Percentiles rank a stretch among this genome's conserved stretches.
phyloP scores from a whole-genome alignment of 1,284 basidiomycete species.

The Pseudomicrostroma phylloplanum region DNA sequence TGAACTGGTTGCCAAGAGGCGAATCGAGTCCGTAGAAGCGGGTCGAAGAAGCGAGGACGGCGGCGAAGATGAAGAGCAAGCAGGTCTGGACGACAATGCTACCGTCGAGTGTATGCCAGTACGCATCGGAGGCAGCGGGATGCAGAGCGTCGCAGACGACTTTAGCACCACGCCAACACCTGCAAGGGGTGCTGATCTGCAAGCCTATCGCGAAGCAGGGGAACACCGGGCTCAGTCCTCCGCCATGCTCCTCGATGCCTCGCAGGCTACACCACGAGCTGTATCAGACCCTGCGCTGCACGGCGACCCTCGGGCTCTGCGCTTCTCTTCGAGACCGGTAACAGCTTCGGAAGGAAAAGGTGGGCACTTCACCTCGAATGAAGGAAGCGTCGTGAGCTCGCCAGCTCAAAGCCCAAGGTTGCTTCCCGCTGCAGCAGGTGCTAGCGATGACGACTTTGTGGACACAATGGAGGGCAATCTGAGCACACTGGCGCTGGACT shows the following conservation, averaged over 20 bases:
- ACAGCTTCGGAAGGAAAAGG: neutral
- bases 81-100: neutral
- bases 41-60: neutral
- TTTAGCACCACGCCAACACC: neutral
- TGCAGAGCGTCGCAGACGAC: neutral
- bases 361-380: neutral
- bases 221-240: too few species aligned
- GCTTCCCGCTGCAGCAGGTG: neutral
- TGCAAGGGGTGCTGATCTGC: neutral
- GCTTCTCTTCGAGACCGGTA: neutral
- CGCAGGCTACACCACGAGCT: too few species aligned
- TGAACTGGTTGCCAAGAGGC: neutral
- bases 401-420: neutral
- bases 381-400: neutral
- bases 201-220: neutral
- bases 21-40: neutral
- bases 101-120: neutral
- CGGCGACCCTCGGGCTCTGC: neutral
- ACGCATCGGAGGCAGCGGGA: conserved; percentile 2
- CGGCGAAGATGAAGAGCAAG: neutral
- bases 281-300: neutral
- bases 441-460: neutral
- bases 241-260: too few species aligned
- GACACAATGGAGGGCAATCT: conserved; percentile 5
- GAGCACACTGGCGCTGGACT: neutral